phyloP scores from a whole-genome alignment of 768 basidiomycete species.

The Hortiboletus flavorubellus region DNA sequence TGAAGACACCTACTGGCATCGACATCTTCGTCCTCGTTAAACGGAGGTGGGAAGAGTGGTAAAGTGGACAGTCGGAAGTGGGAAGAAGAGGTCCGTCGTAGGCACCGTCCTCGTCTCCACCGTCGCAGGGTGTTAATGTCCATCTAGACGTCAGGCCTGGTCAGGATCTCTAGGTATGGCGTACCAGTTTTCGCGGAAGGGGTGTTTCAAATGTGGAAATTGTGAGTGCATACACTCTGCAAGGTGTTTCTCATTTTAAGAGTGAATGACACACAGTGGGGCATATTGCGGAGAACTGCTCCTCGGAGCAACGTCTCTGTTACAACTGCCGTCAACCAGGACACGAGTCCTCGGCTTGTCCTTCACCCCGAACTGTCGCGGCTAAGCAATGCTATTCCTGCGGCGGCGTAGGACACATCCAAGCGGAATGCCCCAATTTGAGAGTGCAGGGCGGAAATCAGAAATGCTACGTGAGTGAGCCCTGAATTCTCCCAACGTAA shows the following conservation, averaged over 20 bases:
- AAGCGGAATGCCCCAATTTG: slow-evolving; percentile 82
- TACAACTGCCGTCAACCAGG: slow-evolving; percentile 96
- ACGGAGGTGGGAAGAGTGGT: slow-evolving; percentile 67
- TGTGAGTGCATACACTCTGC: slow-evolving; percentile 47
- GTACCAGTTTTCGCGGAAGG: slow-evolving; percentile 81
- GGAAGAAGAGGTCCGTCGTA: slow-evolving; percentile 60
- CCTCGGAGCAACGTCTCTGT: slow-evolving; percentile 84
- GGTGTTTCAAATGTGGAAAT: slow-evolving; percentile 93
- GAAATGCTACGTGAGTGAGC: slow-evolving; percentile 75
- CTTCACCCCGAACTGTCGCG: slow-evolving; percentile 75
- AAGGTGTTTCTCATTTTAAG: slow-evolving; percentile 9
- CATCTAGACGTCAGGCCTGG: slow-evolving; percentile 41
- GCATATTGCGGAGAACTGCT: slow-evolving; percentile 90
- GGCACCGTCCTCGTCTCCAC: neutral
- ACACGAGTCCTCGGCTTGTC: slow-evolving; percentile 87
- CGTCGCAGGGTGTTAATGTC: slow-evolving; percentile 17
- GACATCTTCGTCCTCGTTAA: slow-evolving; percentile 51
- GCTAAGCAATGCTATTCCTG: slow-evolving; percentile 93
- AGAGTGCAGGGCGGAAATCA: slow-evolving; percentile 65
- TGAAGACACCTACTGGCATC: slow-evolving; percentile 23
- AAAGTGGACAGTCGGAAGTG: slow-evolving; percentile 66
- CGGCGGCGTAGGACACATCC: slow-evolving; percentile 88
- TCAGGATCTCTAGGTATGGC: slow-evolving; percentile 56
- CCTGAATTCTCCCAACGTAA: slow-evolving; percentile 1
- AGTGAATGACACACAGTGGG: slow-evolving; percentile 54